Evolutionary conservation across 768 basidiomycete genomes (phyloP).

Genomic region (Boletus rubescentipes): DNA sequence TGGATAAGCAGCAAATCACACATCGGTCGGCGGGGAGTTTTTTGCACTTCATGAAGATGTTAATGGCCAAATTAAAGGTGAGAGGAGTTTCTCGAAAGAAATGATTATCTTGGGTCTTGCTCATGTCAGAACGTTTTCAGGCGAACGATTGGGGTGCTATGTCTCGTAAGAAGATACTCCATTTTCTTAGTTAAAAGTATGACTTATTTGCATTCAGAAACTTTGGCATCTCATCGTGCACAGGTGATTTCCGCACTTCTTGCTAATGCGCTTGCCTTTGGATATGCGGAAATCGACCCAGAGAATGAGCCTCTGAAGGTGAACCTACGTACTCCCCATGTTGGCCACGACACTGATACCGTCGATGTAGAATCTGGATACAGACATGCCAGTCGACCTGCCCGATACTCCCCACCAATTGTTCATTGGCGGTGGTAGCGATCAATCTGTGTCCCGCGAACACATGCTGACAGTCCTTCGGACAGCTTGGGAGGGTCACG

Average conservation of each 20-base stretch:
- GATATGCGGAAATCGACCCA: conserved; percentile 45
- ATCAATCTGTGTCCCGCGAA: conserved; percentile 21
- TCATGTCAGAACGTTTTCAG: conserved; percentile 17
- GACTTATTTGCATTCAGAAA: conserved; percentile 35
- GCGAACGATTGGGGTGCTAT: conserved; percentile 65
- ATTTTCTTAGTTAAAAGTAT: background rate
- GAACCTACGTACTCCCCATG: background rate
- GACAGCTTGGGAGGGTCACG: conserved; percentile 15
- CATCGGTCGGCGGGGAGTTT: conserved; percentile 55
- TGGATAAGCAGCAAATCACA: conserved; percentile 50
- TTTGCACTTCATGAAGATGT: conserved; percentile 53
- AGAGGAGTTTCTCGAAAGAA: background rate
- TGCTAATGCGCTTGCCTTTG: conserved; percentile 47
- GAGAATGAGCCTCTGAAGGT: conserved; percentile 53
- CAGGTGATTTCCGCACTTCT: conserved; percentile 44
- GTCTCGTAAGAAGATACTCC: conserved; percentile 44
- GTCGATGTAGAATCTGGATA: conserved; percentile 49
- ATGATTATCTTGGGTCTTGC: background rate
- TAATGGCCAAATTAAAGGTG: conserved; percentile 73
- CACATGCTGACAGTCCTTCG: conserved; percentile 13
- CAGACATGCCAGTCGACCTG: conserved; percentile 38
- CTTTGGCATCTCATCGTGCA: conserved; percentile 46
- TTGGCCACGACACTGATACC: background rate
- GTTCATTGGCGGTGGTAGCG: conserved; percentile 25
- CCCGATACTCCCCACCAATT: conserved; percentile 40